phyloP scores from a whole-genome alignment of 1,284 basidiomycete genomes.

The Inonotus hispidus region DNA sequence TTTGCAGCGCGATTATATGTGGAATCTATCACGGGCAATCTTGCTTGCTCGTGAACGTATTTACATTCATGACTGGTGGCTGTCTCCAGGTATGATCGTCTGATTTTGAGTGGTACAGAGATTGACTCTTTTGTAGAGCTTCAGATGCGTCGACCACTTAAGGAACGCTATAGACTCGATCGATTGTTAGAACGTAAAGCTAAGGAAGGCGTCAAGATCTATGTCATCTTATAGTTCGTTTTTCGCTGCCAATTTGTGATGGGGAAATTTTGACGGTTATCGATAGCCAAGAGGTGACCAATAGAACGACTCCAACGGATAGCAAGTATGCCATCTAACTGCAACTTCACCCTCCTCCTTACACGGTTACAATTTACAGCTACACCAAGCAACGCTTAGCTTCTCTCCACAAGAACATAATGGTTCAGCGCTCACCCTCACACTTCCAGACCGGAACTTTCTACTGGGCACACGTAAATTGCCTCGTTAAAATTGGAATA shows the following conservation, averaged over 20 bases:
- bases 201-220: constrained; percentile 93
- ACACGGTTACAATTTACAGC: constrained; percentile 34
- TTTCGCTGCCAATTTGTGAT: neutral
- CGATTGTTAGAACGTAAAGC: constrained; percentile 88
- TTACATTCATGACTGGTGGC: constrained; percentile 96
- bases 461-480: constrained; percentile 91
- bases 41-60: constrained; percentile 85
- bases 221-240: constrained; percentile 87
- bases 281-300: constrained; percentile 92
- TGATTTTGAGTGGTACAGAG: neutral
- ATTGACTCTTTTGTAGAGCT: constrained; percentile 52
- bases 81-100: constrained; percentile 62
- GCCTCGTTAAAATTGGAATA: constrained; percentile 1
- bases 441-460: constrained; percentile 98
- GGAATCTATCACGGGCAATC: constrained; percentile 95
- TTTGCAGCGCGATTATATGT: constrained; percentile 86
- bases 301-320: constrained; percentile 88
- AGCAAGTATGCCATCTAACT: constrained; percentile 57
- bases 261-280: too few species aligned
- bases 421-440: constrained; percentile 95
- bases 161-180: constrained; percentile 88
- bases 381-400: constrained; percentile 91
- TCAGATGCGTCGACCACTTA: constrained; percentile 76
- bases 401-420: constrained; percentile 86
- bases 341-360: constrained; percentile 9